These are phyloP conservation scores for Tolypocladium paradoxum DNA, from an alignment of 2,329 filamentous ascomycete species.

Conservation along the genomic window DNA sequence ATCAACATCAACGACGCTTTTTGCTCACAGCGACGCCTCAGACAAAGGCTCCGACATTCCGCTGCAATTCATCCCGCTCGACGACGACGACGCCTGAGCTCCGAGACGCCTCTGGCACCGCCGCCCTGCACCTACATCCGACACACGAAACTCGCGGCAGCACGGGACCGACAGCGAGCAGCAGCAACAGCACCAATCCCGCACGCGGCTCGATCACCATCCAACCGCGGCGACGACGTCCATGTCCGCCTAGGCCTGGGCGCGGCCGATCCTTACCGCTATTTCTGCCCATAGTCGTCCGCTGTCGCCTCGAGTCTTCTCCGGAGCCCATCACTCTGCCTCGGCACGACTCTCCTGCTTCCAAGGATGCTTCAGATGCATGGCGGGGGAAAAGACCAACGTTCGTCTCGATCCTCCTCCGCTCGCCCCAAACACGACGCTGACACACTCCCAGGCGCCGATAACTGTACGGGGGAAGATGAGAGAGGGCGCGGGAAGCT, in stretches of 20 bases:
- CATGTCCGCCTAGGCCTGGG: slow-evolving; percentile 3
- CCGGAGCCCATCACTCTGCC: neutral
- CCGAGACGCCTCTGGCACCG: neutral
- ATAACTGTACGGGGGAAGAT: slow-evolving; percentile 20
- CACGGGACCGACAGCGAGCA: neutral
- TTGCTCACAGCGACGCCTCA: neutral
- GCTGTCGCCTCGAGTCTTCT: slow-evolving; percentile 4
- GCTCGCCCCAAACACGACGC: slow-evolving; percentile 4
- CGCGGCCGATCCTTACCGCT: neutral
- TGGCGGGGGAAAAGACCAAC: slow-evolving; percentile 29
- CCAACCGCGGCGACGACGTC: slow-evolving; percentile 1
- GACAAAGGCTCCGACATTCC: neutral
- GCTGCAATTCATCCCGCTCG: neutral
- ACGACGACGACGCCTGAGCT: neutral
- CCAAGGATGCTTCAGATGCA: slow-evolving; percentile 33
- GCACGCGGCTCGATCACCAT: neutral
- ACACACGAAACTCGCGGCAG: neutral
- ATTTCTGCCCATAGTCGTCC: slow-evolving; percentile 7
- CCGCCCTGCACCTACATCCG: neutral
- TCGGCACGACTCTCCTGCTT: slow-evolving; percentile 12
- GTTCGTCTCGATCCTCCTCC: slow-evolving; percentile 15
- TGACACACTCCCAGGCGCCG: slow-evolving; percentile 18
- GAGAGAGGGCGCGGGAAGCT: slow-evolving; percentile 35
- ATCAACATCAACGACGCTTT: neutral
- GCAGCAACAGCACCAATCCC: neutral